Evolutionary conservation across 345 rosid species (phyloP), one percentile per base, ranked within the genome.

Genomic region (Anacardium occidentale): DNA sequence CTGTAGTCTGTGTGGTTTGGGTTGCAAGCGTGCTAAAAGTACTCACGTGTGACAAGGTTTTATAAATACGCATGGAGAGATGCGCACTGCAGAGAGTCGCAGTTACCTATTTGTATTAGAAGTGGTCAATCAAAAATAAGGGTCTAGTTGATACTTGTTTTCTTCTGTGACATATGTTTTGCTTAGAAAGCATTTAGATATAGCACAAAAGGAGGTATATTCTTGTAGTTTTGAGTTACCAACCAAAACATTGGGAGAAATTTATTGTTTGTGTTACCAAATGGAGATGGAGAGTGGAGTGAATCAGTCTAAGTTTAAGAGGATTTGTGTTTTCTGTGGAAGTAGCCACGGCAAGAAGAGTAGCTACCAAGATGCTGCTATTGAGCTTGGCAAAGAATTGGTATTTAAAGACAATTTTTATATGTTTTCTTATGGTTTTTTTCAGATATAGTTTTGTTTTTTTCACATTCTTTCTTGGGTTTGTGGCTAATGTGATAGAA

Each of bases 281-380:
- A 85, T 84, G 90, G 90, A 84, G 81, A 69, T 83, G 60, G 74
- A 65, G 64, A 80, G 71, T 84, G 85, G 78, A 62, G 82, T 81
- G 24, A 69, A 80, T 69, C 71, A 44, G 56, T 91, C 94, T 64
- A 91, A 78, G 81, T 91, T 91, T 81, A 76, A 76, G 77, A 87
- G 91, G 83, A 85, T 91, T 75, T 91, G 97, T 80, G 97, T 91
- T 66, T 91, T 91, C 74, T 91, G 97, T 75, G 94, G 97, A 72
- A 91, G 93, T 63, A 91, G 94, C 81, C 92, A 87, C 64, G 97
- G 97, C 69, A 91, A 86, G 82, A 91, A 89, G 77, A 88, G 83
- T 66, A 91, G 94, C 79, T 91, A 91, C 76, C 97, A 91, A 79
- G 97, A 86, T 83, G 92, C 97, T 80, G 97, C 97, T 70, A 81